Base-by-base conservation (phyloP, 768 basidiomycete genomes). In the Termitomyces sp. region DNA sequence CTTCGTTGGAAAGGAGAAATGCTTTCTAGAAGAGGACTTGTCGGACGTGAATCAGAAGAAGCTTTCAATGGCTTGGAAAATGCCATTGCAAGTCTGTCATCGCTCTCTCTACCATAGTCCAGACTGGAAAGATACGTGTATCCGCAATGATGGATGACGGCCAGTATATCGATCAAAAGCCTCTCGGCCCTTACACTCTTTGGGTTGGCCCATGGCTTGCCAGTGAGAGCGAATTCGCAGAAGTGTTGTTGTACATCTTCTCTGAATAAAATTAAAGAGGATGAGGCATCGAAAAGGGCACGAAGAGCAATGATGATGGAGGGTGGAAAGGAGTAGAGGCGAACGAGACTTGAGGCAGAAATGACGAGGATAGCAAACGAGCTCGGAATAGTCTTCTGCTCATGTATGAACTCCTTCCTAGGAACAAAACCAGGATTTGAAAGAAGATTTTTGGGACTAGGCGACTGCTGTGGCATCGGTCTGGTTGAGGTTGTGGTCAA, bases 31-130 rank as follows among this genome's bases (percentile, higher is more conserved):
- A 75, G 64, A 36, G 78, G 67, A 14, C 77, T 73, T 9, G 63
- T 59, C 1, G 70, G 62, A 32, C 68, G 69, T 5, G 72, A 72
- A 30, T 63, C 38, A 3, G 45, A 16, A 16, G 71, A 53, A 16
- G 68, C 62, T 6, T 69, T 62, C 38, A 41, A 62, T 43, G 83
- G 76, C 56, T 77, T 82, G 16, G 87, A 86, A 69, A 91, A 91
- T 20, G 86, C 79, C 65, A 91, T 79, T 52, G 83, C 81, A 9
- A 91, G 66, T 43, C 85, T 81, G 70, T 91, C 89, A 63, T 90
- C 90, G 44, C 73, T 76, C 69, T 91, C 89, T 56, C 87, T 79
- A 33, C 88, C 90, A 68, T 90, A 91, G 71, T 90, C 88, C 60
- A 91, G 75, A 44, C 80, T 80, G 22, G 88, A 88, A 9, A 90